phyloP scores from a whole-genome alignment of 1,284 basidiomycete species.

The Cryptococcus wingfieldii region DNA sequence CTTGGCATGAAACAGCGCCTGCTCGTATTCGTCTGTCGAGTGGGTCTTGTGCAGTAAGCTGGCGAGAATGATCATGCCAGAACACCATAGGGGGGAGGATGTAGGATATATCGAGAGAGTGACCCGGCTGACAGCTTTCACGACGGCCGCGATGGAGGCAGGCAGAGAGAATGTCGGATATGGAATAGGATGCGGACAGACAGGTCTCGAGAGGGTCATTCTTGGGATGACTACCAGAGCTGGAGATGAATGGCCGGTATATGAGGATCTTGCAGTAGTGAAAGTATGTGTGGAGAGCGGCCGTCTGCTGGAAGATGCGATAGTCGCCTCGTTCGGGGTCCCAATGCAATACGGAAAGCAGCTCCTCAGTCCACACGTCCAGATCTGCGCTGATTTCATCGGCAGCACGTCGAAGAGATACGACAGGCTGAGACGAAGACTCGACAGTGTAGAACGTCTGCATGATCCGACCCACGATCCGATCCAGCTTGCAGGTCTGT shows the following conservation, averaged over 20 bases:
- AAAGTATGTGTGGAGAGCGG: slow-evolving; percentile 61
- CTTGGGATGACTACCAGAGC: too few relatives aligned
- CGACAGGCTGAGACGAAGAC: slow-evolving; percentile 25
- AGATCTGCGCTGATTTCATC: slow-evolving; percentile 65
- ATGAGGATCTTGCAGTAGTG: slow-evolving; percentile 66
- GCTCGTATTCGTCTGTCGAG: too few relatives aligned
- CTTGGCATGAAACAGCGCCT: too few relatives aligned
- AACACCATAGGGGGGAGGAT: too few relatives aligned
- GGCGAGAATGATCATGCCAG: too few relatives aligned
- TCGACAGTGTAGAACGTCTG: slow-evolving; percentile 56
- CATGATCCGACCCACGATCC: slow-evolving; percentile 65
- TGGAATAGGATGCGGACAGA: too few relatives aligned
- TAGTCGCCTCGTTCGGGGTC: slow-evolving; percentile 63
- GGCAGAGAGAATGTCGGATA: too few relatives aligned
- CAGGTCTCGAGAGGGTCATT: too few relatives aligned
- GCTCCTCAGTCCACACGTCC: slow-evolving; percentile 67
- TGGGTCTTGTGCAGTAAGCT: too few relatives aligned
- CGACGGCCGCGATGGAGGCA: too few relatives aligned
- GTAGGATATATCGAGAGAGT: too few relatives aligned
- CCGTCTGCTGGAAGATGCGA: slow-evolving; percentile 66
- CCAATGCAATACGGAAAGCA: slow-evolving; percentile 70
- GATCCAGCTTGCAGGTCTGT: slow-evolving; percentile 63
- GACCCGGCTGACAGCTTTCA: too few relatives aligned
- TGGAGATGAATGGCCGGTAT: slow-evolving; percentile 52
- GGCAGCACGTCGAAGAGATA: slow-evolving; percentile 55